Evolutionary conservation across 2,329 filamentous ascomycete species (phyloP).

Genomic region (Orbilia ellipsospora): DNA sequence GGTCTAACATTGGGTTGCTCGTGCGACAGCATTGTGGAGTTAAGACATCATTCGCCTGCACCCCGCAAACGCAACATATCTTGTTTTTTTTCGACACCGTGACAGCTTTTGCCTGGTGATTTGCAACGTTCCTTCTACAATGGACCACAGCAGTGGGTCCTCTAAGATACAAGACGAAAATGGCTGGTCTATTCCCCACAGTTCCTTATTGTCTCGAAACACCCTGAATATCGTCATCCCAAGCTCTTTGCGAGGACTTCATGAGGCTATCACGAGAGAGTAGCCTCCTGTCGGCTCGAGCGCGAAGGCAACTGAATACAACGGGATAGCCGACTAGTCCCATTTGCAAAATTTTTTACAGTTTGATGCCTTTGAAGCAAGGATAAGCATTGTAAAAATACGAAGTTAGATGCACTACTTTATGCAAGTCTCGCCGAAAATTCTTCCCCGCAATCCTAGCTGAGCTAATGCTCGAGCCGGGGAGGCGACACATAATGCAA

Average conservation of each 20-base stretch:
- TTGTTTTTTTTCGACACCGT: conserved; percentile 37
- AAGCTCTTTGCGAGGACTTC: conserved; percentile 16
- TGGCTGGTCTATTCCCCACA: conserved; percentile 8
- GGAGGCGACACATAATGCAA: conserved; percentile 19
- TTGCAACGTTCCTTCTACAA: conserved; percentile 33
- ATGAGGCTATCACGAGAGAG: neutral
- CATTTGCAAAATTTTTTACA: conserved; percentile 2
- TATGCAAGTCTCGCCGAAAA: conserved; percentile 48
- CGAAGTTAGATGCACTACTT: neutral
- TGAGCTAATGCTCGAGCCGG: neutral
- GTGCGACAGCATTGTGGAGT: conserved; percentile 17
- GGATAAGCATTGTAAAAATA: conserved; percentile 13
- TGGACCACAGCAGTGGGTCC: conserved; percentile 31
- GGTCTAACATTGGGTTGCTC: neutral
- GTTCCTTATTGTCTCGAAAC: neutral
- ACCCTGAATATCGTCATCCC: conserved; percentile 50
- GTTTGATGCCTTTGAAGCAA: neutral
- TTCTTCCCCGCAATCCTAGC: conserved; percentile 46
- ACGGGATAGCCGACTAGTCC: neutral
- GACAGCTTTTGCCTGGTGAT: conserved; percentile 39
- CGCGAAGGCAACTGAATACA: neutral
- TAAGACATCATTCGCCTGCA: conserved; percentile 35
- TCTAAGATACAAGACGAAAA: conserved; percentile 18
- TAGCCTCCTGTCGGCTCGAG: neutral
- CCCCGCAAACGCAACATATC: conserved; percentile 51